Base-by-base conservation (phyloP, 345 rosid genomes). In the Reutealis trisperma region DNA sequence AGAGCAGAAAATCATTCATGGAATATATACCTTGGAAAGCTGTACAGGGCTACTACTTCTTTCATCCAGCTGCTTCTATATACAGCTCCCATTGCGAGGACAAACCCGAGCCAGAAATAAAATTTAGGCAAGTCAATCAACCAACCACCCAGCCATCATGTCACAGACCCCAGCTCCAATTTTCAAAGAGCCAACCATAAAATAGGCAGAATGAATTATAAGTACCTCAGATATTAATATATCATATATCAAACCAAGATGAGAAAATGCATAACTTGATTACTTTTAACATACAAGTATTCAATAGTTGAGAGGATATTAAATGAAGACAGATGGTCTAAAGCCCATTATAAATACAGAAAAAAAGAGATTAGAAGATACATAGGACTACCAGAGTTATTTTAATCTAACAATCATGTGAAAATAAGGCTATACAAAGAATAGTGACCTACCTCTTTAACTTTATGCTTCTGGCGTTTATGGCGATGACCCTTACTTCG, bases 81-180 rank as follows among this genome's bases (percentile, higher is more conserved):
- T 84, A 77, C 45, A 55, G 89, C 93, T 92, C 98, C 84, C 86
- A 87, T 85, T 86, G 95, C 94, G 96, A 96, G 63, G 86, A 86
- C 79, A 85, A 80, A 78, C 82, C 86, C 61, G 57, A 84, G 82
- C 85, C 84, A 83, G 82, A 80, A 82, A 88, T 71, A 87, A 74
- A 79, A 90, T 80, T 88, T 86, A 87, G 83, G 88, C 87, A 92
- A 88, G 80, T 67, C 82, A 87, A 89, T 73, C 80, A 72, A 83
- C 89, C 82, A 72, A 77, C 94, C 90, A 74, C 77, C 96, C 91
- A 80, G 86, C 73, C 69, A 77, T 80, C 82, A 89, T 83, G 97
- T 85, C 93, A 88, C 80, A 85, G 88, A 83, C 87, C 93, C 90
- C 97, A 91, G 99, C 99, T 96, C 99, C 97, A 92, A 92, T 85